These are phyloP conservation scores for Coemansia sp. DNA, from an alignment of 192 early-diverging fungal genomes.

Conservation along the genomic window DNA sequence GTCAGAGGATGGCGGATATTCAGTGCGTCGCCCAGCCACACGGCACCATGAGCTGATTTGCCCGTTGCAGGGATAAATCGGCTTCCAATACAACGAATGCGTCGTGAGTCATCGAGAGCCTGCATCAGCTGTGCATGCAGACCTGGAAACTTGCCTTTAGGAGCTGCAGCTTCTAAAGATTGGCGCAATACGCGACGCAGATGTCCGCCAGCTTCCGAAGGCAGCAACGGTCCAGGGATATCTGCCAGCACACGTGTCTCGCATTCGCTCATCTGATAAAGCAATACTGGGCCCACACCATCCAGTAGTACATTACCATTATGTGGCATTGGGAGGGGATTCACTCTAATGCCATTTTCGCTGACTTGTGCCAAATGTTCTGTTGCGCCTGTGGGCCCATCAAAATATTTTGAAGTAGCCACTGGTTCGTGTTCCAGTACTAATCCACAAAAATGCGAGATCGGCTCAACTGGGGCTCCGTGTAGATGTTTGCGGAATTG, in stretches of 20 bases:
- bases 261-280: slow-evolving; percentile 86
- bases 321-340: slow-evolving; percentile 72
- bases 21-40: slow-evolving; percentile 91
- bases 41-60: slow-evolving; percentile 71
- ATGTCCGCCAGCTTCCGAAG: slow-evolving; percentile 61
- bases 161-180: slow-evolving; percentile 64
- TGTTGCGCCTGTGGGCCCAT: slow-evolving; percentile 63
- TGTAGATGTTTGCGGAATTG: slow-evolving; percentile 75
- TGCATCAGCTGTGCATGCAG: slow-evolving; percentile 61
- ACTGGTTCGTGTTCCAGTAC: slow-evolving; percentile 44
- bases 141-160: slow-evolving; percentile 68
- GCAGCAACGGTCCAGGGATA: slow-evolving; percentile 79
- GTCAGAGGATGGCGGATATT: slow-evolving; percentile 97
- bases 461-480: slow-evolving; percentile 15
- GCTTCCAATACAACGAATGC: slow-evolving; percentile 87
- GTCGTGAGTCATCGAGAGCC: slow-evolving; percentile 64
- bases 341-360: background rate
- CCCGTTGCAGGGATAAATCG: slow-evolving; percentile 80
- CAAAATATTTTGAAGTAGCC: slow-evolving; percentile 76
- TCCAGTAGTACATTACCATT: slow-evolving; percentile 93
- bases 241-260: slow-evolving; percentile 91
- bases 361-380: background rate
- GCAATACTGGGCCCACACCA: slow-evolving; percentile 77
- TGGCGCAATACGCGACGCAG: slow-evolving; percentile 32
- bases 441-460: slow-evolving; percentile 51